Evolutionary conservation across 2,329 filamentous ascomycete genomes (phyloP), one percentile per base, ranked within the genome.

Genomic region (Monilinia fructigena): DNA sequence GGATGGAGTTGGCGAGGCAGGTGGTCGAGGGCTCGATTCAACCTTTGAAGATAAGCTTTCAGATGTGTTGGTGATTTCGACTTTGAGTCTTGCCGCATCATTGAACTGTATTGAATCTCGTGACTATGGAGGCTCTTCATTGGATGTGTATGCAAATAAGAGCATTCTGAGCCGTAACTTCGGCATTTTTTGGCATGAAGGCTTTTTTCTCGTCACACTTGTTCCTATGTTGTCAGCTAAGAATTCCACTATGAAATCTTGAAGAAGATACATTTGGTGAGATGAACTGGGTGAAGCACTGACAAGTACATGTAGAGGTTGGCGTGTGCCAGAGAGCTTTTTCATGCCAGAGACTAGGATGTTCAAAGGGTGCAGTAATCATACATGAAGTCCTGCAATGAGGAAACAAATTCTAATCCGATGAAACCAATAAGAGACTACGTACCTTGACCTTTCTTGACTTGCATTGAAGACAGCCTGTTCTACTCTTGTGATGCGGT

Each of bases 391-490:
- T 47, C 11, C 1, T 59, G 55, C 55, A 31, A 11, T 47, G 47
- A n/a, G 28, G 12, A 23, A 11, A 31, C 31, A 18, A 23, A 20
- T 20, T 35, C 20, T 26, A 11, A 12, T 45, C 8, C 8, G 31
- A 42, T n/a, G 55, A 47, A 38, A 56, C 12, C 16, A 61, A 45
- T 40, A 61, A 64, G n/a, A 64, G n/a, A 56, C 26, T 26, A 55
- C 23, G 64, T 72, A 77, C 75, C 75, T 77, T 77, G 66, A 78
- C 72, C 66, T 76, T 77, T 48, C 75, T 66, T 67, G 72, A 67
- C 65, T 77, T 78, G 66, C 75, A 78, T 66, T 77, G 74, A 12
- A 71, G 45, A 64, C 76, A 78, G 14, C 76, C 76, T 12, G 69
- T 74, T 16, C 76, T 70, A 40, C 74, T 76, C 68, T 77, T 77